Evolutionary conservation across 805 yeast species (phyloP).

Genomic region (Candida parachauliodes): DNA sequence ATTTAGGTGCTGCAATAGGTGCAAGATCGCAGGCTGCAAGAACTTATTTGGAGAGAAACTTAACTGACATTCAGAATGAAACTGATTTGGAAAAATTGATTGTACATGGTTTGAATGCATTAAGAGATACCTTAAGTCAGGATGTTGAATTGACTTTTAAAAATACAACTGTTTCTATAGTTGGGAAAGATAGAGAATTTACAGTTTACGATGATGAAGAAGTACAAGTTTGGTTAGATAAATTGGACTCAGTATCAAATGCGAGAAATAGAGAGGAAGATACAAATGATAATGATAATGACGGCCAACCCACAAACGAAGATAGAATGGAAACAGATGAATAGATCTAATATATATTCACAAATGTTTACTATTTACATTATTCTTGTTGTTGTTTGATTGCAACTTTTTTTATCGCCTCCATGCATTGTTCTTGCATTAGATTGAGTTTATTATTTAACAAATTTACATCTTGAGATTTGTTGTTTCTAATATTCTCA

Average conservation of each 20-base stretch:
- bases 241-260: slow-evolving; percentile 63
- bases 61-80: slow-evolving; percentile 60
- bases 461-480: slow-evolving; percentile 26
- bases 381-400: slow-evolving; percentile 24
- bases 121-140: slow-evolving; percentile 90
- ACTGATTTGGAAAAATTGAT: slow-evolving; percentile 69
- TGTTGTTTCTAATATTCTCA: slow-evolving; percentile 30
- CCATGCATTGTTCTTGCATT: slow-evolving; percentile 35
- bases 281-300: slow-evolving; percentile 25
- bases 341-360: slow-evolving; percentile 8
- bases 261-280: slow-evolving; percentile 48
- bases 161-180: slow-evolving; percentile 89
- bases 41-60: slow-evolving; percentile 87
- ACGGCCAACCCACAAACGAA: slow-evolving; percentile 17
- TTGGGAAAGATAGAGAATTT: slow-evolving; percentile 77
- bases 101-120: slow-evolving; percentile 81
- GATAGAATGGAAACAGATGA: slow-evolving; percentile 43
- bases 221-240: slow-evolving; percentile 79
- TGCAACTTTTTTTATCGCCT: slow-evolving; percentile 39
- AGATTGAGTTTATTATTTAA: slow-evolving; percentile 35
- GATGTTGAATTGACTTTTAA: slow-evolving; percentile 83
- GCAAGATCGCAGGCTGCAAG: slow-evolving; percentile 98
- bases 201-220: slow-evolving; percentile 81
- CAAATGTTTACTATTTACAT: neutral
- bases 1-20: slow-evolving; percentile 93